Percentiles rank a stretch among this genome's conserved stretches.
Conservation (phyloP, 1,284 basidiomycete genomes). For the Trichosporon sp. region DNA sequence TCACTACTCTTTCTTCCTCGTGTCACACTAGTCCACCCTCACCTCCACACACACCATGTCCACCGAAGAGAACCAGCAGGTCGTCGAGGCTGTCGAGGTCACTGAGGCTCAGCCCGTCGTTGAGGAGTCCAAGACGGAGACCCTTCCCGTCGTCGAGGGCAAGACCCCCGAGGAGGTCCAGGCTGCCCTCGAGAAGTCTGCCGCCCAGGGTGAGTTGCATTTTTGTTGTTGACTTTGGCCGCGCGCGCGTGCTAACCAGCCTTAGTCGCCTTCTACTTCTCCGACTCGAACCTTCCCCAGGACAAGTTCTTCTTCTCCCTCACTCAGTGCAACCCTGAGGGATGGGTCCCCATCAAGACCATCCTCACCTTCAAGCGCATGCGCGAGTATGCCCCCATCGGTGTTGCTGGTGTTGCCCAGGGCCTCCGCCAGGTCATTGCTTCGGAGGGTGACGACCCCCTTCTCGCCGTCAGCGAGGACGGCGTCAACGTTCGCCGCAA, state of each 20-base stretch:
- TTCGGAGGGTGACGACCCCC: slow-evolving; percentile 50
- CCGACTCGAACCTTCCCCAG: slow-evolving; percentile 89
- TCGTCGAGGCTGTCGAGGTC: slow-evolving; percentile 6
- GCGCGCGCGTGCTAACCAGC: not conserved
- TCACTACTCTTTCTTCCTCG: not conserved
- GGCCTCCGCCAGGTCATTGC: slow-evolving; percentile 55
- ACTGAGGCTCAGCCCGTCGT: slow-evolving; percentile 14
- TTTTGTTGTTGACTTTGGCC: not conserved
- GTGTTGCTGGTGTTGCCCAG: slow-evolving; percentile 61
- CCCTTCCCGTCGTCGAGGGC: slow-evolving; percentile 28
- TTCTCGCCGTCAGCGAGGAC: slow-evolving; percentile 66
- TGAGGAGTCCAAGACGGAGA: slow-evolving; percentile 15
- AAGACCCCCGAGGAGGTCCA: slow-evolving; percentile 35
- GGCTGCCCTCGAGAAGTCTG: slow-evolving; percentile 26
- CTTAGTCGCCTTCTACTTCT: slow-evolving; percentile 97
- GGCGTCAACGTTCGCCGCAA: slow-evolving; percentile 67
- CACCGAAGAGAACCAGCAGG: not conserved
- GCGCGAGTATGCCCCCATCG: slow-evolving; percentile 62
- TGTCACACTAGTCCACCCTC: not conserved
- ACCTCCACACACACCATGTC: not conserved
- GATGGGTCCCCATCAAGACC: slow-evolving; percentile 86
- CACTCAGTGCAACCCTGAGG: slow-evolving; percentile 64
- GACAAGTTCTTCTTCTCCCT: slow-evolving; percentile 98
- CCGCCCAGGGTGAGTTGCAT: slow-evolving; percentile 42
- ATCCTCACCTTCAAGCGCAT: slow-evolving; percentile 95